Evolutionary conservation across 2,329 filamentous ascomycete species (phyloP).

Genomic region (Trichoderma polysporum): DNA sequence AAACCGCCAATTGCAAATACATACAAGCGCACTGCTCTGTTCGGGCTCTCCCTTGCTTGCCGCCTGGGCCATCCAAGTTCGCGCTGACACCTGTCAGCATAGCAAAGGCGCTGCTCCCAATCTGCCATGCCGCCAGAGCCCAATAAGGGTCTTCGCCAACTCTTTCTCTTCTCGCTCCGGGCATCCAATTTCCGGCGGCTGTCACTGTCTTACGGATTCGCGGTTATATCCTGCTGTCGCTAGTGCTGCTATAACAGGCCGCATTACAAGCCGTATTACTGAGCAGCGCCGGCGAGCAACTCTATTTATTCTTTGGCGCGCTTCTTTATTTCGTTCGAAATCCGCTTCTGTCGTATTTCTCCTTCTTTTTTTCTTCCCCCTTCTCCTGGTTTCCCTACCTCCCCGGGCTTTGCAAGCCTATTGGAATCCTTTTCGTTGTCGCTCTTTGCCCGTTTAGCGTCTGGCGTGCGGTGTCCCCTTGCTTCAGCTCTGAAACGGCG

Average conservation of each 20-base stretch:
- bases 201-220: constrained; percentile 4
- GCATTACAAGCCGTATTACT: background rate
- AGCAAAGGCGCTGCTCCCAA: background rate
- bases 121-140: background rate
- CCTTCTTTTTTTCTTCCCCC: background rate
- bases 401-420: background rate
- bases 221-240: background rate
- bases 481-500: constrained; percentile 18
- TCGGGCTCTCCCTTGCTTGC: background rate
- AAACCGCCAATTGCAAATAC: background rate
- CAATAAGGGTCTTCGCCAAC: background rate
- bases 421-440: background rate
- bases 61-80: background rate
- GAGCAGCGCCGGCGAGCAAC: background rate
- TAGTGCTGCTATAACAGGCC: background rate
- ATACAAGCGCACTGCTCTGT: background rate
- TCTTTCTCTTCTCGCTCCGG: background rate
- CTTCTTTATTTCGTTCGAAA: background rate
- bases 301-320: background rate
- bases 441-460: constrained; percentile 2
- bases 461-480: constrained; percentile 1
- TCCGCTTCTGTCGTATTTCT: background rate
- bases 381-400: background rate
- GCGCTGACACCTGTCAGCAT: constrained; percentile 18
- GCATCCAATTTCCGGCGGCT: constrained; percentile 11